Evolutionary conservation across 1,284 basidiomycete genomes (phyloP).

Genomic region (Leccinum huronense): DNA sequence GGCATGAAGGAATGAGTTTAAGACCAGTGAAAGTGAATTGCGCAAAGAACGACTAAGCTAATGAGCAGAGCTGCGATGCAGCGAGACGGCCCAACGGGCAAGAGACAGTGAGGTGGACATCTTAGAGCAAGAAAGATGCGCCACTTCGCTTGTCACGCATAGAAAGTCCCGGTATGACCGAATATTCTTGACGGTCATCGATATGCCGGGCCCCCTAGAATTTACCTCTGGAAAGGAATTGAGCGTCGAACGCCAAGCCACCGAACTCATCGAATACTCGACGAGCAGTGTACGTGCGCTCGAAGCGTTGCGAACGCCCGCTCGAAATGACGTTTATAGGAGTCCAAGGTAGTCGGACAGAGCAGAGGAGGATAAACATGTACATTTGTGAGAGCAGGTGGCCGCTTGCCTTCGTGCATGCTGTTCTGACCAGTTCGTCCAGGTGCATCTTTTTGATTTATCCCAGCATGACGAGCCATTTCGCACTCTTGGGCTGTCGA

Average conservation of each 20-base stretch:
- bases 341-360: constrained; percentile 79
- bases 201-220: constrained; percentile 73
- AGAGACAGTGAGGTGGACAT: no score
- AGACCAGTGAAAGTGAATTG: no score
- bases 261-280: constrained; percentile 69
- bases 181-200: constrained; percentile 70
- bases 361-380: constrained; percentile 80
- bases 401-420: constrained; percentile 3
- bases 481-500: constrained; percentile 41
- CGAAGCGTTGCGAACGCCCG: neutral
- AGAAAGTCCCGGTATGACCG: constrained; percentile 68
- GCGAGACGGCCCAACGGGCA: no score
- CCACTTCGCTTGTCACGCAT: no score
- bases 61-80: no score
- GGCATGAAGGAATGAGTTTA: no score
- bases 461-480: constrained; percentile 61
- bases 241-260: constrained; percentile 72
- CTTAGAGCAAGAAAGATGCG: no score
- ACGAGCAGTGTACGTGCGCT: constrained; percentile 61
- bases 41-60: no score
- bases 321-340: constrained; percentile 42
- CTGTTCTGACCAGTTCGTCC: constrained; percentile 22
- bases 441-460: constrained; percentile 83
- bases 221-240: constrained; percentile 69
- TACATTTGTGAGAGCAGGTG: constrained; percentile 64